Conservation (phyloP, 495 filamentous ascomycete species). For the Podospora bellae-mahoneyi region DNA sequence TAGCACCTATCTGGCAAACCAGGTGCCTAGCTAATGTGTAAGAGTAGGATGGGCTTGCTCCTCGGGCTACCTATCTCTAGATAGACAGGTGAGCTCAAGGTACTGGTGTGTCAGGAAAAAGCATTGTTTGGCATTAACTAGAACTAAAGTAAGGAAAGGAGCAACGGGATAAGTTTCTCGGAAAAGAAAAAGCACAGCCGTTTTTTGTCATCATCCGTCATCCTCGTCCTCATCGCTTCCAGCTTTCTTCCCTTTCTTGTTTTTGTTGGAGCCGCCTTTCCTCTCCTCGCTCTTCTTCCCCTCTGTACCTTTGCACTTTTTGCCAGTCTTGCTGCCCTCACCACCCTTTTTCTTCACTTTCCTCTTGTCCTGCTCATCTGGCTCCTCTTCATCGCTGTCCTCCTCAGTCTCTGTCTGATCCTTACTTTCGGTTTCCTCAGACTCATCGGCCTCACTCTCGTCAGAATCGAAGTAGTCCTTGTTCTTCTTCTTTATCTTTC, state of each 20-base stretch:
- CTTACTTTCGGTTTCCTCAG: background rate
- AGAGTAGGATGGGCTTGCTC: too few relatives aligned
- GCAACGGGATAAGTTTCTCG: too few relatives aligned
- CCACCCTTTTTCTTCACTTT: background rate
- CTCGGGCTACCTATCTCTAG: too few relatives aligned
- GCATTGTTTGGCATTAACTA: too few relatives aligned
- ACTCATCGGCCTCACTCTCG: background rate
- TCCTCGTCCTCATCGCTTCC: slow-evolving; percentile 2
- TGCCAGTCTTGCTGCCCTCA: background rate
- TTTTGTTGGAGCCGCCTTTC: background rate
- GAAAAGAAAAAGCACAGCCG: too few relatives aligned
- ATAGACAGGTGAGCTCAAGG: too few relatives aligned
- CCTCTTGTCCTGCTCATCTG: background rate
- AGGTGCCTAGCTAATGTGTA: too few relatives aligned
- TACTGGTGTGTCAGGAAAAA: too few relatives aligned
- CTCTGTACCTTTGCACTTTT: background rate
- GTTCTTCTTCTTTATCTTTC: background rate
- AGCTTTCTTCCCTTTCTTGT: background rate
- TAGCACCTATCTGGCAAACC: too few relatives aligned
- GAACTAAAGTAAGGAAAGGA: too few relatives aligned
- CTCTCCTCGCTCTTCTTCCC: background rate
- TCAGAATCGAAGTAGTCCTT: too few relatives aligned
- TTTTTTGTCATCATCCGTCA: background rate
- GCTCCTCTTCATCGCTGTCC: background rate
- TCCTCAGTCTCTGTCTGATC: background rate